Evolutionary conservation across 2,329 filamentous ascomycete species (phyloP), one percentile per base, ranked within the genome.

Genomic region (Colletotrichum echinochloae): DNA sequence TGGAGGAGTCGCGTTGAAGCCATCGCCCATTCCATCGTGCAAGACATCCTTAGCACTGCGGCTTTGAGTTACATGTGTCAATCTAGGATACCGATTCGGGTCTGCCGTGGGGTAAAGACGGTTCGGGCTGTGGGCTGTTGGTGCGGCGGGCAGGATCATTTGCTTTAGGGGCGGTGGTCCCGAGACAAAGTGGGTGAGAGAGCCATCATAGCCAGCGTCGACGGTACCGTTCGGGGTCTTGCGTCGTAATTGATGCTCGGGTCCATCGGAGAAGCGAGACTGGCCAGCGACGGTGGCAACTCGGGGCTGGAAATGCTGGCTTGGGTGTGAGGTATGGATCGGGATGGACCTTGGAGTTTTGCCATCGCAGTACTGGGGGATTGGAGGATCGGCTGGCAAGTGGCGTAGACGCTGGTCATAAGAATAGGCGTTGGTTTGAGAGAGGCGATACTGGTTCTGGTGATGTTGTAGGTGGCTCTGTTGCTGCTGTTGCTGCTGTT

Each of bases 201-300:
- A 93, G 39, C 93, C 94, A 85, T 98, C 95, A 77, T 97, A 98
- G 14, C 94, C 94, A 64, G 93, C 94, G 74, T 95, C 92, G 72
- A 98, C 88, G 46, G 94, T 97, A n/a, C 95, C 96, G 77, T 91
- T 95, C 5, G 95, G 96, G 11, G 95, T 98, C 81, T 98, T 98
- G 74, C 95, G 90, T 74, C 95, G 90, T 66, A 98, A 85, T 75
- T 94, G 92, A 79, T 97, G 91, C 79, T 97, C 94, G 64, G 81
- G 79, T 65, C 81, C 79, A 5, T 83, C 81, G 37, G 66, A 26
- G 28, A 70, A 51, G 8, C 69, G 71, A n/a, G 63, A 52, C 23
- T 59, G 66, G 20, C 66, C 63, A 18, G 52, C 44, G 18, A 54
- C 37, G 23, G 60, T 57, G 5, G 63, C 48, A n/a, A 54, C 20